phyloP scores from a whole-genome alignment of 306 rosid genomes.

The Ochetophila trinervis region DNA sequence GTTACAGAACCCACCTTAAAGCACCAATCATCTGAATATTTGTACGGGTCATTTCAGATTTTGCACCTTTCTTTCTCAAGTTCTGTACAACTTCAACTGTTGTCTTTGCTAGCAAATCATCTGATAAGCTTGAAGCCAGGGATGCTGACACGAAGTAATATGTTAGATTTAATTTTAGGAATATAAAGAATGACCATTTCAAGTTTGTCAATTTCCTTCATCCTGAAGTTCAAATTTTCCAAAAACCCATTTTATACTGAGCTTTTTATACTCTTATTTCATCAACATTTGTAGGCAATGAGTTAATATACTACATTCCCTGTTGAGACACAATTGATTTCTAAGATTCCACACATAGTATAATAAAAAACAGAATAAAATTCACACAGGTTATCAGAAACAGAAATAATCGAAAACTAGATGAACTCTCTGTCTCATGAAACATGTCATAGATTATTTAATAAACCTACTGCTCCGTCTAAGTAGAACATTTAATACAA shows the following conservation, averaged over 20 bases:
- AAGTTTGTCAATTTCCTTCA: slow-evolving; percentile 3
- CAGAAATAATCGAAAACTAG: not conserved
- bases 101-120: slow-evolving; percentile 83
- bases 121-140: slow-evolving; percentile 90
- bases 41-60: slow-evolving; percentile 80
- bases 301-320: too few species aligned
- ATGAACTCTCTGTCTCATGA: not conserved
- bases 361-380: not conserved
- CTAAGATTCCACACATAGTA: not conserved
- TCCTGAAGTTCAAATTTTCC: not conserved
- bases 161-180: slow-evolving; percentile 7
- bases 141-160: slow-evolving; percentile 58
- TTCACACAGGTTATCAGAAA: not conserved
- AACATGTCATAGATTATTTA: not conserved
- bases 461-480: not conserved
- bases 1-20: slow-evolving; percentile 58
- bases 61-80: slow-evolving; percentile 63
- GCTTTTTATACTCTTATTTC: too few species aligned
- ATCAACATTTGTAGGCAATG: too few species aligned
- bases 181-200: not conserved
- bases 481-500: not conserved
- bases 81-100: slow-evolving; percentile 68
- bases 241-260: too few species aligned
- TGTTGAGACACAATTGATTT: slow-evolving; percentile 7
- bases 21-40: slow-evolving; percentile 99